Base-by-base conservation (phyloP, 2,329 filamentous ascomycete species). In the Eutypa lata region DNA sequence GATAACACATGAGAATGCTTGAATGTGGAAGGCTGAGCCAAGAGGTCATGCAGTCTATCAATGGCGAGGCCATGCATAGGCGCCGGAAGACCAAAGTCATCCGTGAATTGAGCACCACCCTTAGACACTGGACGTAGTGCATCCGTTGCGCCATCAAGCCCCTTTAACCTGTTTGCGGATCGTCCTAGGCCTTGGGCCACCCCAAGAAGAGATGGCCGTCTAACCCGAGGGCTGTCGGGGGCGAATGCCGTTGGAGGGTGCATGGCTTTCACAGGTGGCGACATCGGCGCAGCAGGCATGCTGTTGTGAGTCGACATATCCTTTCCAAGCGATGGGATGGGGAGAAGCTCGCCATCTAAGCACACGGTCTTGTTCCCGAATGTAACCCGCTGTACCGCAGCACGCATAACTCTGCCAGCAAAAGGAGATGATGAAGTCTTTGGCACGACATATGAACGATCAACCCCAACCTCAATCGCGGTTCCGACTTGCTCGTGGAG, bases 1-100 rank as follows among this genome's bases (percentile, higher is more conserved):
- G 93, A 97, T 47, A 97, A 78, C 46, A 99, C 89, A 66, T 97
- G 90, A 59, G 90, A 85, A 64, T 90, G 86, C 74, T 92, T 96
- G 81, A 97, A 97, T 0, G 88, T 82, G 2, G 92, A 96, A 51
- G 78, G 72, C 62, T 83, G 85, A 26, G 88, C 81, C 21, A 97
- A 78, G 45, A 97, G 79, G 55, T 90, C 82, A 47, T 83, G 78
- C 31, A 97, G 75, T 5, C 85, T 82, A 33, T 87, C 78, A 53
- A 80, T 79, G 19, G 80, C 72, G 6, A 78, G 71, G 21, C 79
- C 75, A 51, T 81, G 77, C 50, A 76, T 63, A 28, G 80, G 76
- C 35, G 78, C 65, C 5, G 76, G 68, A 38, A 76, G 66, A 31
- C 70, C 71, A 38, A 82, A 72, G 18, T 80, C 77, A 8, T 80